Conservation (phyloP, 1,284 basidiomycete species). For the Hymenochaete sp. region DNA sequence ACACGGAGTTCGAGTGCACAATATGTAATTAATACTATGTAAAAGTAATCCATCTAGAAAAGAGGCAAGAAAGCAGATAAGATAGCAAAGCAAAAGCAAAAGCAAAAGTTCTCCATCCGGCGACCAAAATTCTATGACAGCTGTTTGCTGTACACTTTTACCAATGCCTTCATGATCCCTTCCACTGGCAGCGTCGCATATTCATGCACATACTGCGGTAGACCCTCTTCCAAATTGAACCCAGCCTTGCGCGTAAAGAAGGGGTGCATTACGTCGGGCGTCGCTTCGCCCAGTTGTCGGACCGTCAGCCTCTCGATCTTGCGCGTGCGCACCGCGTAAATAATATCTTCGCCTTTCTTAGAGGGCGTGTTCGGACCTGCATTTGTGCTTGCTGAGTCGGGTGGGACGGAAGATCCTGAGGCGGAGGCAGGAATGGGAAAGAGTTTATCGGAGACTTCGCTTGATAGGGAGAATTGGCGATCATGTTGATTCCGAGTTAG, state of each 20-base stretch:
- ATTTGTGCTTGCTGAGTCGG: neutral
- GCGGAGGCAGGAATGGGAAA: neutral
- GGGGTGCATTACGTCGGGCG: constrained; percentile 80
- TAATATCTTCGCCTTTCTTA: constrained; percentile 29
- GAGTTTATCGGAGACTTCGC: neutral
- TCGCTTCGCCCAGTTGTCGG: constrained; percentile 78
- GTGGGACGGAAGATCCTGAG: neutral
- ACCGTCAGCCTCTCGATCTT: constrained; percentile 70
- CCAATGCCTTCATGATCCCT: constrained; percentile 74
- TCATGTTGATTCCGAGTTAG: too few species aligned
- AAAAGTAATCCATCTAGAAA: too few species aligned
- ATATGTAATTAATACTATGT: too few species aligned
- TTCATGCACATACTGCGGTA: constrained; percentile 81
- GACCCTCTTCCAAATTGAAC: constrained; percentile 68
- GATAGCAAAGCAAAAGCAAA: too few species aligned
- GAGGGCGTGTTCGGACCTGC: neutral
- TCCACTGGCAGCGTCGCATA: constrained; percentile 78
- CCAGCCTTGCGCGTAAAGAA: constrained; percentile 81
- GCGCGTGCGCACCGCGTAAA: constrained; percentile 45
- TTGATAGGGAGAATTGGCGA: too few species aligned
- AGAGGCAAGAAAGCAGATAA: too few species aligned
- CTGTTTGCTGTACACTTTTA: constrained; percentile 77
- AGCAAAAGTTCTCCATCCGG: too few species aligned
- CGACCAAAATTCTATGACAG: too few species aligned
- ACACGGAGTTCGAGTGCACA: too few species aligned